A percentile compares a stretch with the other conserved stretches of the same genome.
Evolutionary conservation across 2,329 filamentous ascomycete genomes (phyloP).

Genomic region (Drechslerella dactyloides): DNA sequence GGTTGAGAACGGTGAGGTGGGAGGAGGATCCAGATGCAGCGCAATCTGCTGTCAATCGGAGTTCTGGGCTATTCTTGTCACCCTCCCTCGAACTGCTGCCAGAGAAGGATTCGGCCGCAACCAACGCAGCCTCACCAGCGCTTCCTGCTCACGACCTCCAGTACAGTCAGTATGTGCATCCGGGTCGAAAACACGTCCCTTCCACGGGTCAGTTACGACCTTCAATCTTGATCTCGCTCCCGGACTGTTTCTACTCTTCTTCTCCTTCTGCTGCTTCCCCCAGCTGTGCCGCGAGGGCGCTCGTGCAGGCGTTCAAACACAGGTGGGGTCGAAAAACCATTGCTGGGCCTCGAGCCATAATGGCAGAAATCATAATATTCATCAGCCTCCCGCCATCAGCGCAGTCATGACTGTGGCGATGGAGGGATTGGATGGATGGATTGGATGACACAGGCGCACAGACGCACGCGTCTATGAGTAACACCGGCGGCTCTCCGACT

Average conservation of each 20-base stretch:
- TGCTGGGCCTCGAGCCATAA: slow-evolving; percentile 34
- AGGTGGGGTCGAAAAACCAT: slow-evolving; percentile 49
- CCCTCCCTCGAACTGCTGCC: not conserved
- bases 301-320: slow-evolving; percentile 17
- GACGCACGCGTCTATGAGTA: slow-evolving; percentile 49
- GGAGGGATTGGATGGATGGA: no score
- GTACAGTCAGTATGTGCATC: not conserved
- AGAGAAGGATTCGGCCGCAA: slow-evolving; percentile 45
- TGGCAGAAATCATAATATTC: slow-evolving; percentile 30
- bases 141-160: not conserved
- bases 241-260: not conserved
- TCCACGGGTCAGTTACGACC: slow-evolving; percentile 11
- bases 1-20: slow-evolving; percentile 4
- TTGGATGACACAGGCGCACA: slow-evolving; percentile 13
- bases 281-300: slow-evolving; percentile 12
- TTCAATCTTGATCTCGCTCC: slow-evolving; percentile 4
- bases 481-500: slow-evolving; percentile 27
- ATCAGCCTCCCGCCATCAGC: slow-evolving; percentile 41
- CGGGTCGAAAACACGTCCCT: slow-evolving; percentile 26
- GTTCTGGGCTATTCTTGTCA: not conserved
- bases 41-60: no score
- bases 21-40: slow-evolving; percentile 8
- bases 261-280: no score
- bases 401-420: no score
- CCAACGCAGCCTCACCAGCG: slow-evolving; percentile 27